Evolutionary conservation across 805 yeast species (phyloP).

Genomic region (Starmerella bombi): DNA sequence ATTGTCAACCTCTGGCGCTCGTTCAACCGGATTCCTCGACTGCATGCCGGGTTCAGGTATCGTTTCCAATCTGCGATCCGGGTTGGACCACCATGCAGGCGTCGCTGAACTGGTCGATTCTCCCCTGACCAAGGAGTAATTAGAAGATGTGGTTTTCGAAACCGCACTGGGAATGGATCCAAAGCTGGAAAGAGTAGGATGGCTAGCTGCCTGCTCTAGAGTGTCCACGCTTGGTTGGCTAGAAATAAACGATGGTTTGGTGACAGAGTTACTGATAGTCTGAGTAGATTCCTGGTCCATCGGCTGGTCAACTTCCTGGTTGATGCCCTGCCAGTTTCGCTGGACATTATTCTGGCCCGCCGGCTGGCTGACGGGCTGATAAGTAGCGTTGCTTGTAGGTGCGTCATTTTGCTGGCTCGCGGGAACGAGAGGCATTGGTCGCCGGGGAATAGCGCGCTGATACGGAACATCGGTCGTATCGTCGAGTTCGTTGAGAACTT

Average conservation of each 20-base stretch:
- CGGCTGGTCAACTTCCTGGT: no score
- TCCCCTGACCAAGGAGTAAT: conserved; percentile 1
- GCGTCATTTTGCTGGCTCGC: no score
- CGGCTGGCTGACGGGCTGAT: no score
- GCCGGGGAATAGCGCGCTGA: conserved; percentile 6
- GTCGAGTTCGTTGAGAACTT: conserved; percentile 6
- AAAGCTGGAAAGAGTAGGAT: not conserved
- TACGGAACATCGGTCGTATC: not conserved
- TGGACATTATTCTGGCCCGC: no score
- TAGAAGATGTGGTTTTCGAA: conserved; percentile 4
- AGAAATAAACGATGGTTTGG: no score
- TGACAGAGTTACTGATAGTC: no score
- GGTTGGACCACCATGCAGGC: not conserved
- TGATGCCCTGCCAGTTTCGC: no score
- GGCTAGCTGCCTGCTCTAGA: not conserved
- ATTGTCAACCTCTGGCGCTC: no score
- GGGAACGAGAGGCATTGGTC: conserved; percentile 7
- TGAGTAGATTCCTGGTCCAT: no score
- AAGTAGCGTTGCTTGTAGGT: no score
- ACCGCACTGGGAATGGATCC: conserved; percentile 1
- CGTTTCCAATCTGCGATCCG: not conserved
- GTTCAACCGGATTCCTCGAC: no score
- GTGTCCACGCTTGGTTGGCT: not conserved
- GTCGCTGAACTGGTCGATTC: not conserved
- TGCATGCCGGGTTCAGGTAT: not conserved